Evolutionary conservation across 768 basidiomycete genomes (phyloP), one percentile per base, ranked within the genome.

Genomic region (Tephrocybe sp.): DNA sequence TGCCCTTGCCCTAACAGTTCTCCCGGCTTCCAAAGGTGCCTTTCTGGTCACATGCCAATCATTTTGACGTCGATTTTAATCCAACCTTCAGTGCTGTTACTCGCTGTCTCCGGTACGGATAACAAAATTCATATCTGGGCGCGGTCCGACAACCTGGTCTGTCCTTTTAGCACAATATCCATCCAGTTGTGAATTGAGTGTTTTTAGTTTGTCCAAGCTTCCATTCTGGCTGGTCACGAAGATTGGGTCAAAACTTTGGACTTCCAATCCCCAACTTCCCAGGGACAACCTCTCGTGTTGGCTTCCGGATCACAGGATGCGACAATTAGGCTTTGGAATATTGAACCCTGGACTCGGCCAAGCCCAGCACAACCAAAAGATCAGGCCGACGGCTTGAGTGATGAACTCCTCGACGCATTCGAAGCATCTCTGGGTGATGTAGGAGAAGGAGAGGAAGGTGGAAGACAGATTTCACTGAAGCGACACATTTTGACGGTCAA

Each of bases 241-340:
- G 96, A 99, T 62, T 99, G 97, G 97, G 79, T 98, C 48, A 84
- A 88, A 47, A 77, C 84, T 53, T 79, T 98, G 32, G 78, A 85
- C 1, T 93, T 98, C 66, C 73, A 73, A 39, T 37, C 59, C 0
- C 68, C 75, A 10, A 40, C 49, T 15, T 55, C 60, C 4, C 54
- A 65, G 3, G 62, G 66, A 1, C 71, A 76, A n/a, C 70, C 76
- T 25, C 74, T 98, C 7, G 65, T 88, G 0, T 75, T 99, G 32
- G 95, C 97, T 1, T 95, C 94, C 20, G 97, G 93, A 1, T 95
- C 94, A 8, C 97, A 98, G 69, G 97, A 99, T 65, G 84, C 85
- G 7, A 95, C 90, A 24, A 90, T 98, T 47, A 85, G 97, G 34
- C 71, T 98, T 3, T 99, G 97, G 97, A 85, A 84, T 51, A 84